phyloP scores from a whole-genome alignment of 148 eudicot genomes.

The Rheum nobile region DNA sequence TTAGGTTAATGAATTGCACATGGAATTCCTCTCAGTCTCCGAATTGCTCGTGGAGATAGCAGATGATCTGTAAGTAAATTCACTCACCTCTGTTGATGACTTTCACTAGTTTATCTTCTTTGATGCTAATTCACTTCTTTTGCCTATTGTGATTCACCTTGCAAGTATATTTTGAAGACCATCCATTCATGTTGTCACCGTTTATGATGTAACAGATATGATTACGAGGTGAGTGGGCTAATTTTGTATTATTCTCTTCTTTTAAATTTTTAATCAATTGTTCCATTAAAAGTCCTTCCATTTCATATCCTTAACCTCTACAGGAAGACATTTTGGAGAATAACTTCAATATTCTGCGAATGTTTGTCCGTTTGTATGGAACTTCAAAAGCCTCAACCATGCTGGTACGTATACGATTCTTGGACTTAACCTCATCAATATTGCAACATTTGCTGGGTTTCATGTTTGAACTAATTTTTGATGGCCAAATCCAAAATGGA shows the following conservation, averaged over 20 bases:
- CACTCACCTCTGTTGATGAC: slow-evolving; percentile 2
- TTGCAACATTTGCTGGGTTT: not conserved
- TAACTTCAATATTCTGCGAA: slow-evolving; percentile 80
- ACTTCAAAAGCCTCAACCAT: slow-evolving; percentile 54
- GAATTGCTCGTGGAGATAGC: slow-evolving; percentile 86
- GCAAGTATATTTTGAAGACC: slow-evolving; percentile 6
- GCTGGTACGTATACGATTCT: slow-evolving; percentile 42
- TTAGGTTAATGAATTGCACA: slow-evolving; percentile 78
- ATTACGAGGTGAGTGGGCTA: slow-evolving; percentile 69
- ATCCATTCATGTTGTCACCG: not conserved
- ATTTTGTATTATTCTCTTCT: not conserved
- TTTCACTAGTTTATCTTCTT: not conserved
- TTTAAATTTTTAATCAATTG: not conserved
- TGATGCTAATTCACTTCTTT: slow-evolving; percentile 3
- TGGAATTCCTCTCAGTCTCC: slow-evolving; percentile 83
- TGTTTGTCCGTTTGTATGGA: slow-evolving; percentile 78
- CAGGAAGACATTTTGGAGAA: slow-evolving; percentile 89
- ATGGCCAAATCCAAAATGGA: not conserved
- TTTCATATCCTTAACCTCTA: slow-evolving; percentile 7
- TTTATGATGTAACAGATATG: slow-evolving; percentile 51
- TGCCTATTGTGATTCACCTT: slow-evolving; percentile 9
- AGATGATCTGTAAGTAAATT: slow-evolving; percentile 79
- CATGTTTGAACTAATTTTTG: not conserved
- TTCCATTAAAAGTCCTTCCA: not conserved
- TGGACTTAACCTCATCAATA: not conserved